Evolutionary conservation across 1,139 yeast genomes (phyloP).

Genomic region (Lizanozyma gosingica): DNA sequence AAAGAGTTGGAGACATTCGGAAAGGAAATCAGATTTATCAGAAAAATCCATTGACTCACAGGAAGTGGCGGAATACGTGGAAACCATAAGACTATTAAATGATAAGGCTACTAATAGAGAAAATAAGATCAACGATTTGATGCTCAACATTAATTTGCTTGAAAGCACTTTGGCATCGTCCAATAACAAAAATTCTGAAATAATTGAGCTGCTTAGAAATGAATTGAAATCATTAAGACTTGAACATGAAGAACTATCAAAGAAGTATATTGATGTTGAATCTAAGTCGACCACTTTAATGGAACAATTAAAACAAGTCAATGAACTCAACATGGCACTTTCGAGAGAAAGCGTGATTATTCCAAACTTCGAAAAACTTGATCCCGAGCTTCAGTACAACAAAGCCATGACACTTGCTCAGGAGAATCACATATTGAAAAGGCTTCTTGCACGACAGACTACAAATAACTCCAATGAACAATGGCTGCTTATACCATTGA

Average conservation of each 20-base stretch:
- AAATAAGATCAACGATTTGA: constrained; percentile 21
- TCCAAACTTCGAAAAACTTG: not conserved
- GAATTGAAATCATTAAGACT: constrained; percentile 11
- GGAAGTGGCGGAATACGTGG: not conserved
- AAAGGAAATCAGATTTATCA: no score
- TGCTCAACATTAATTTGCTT: constrained; percentile 23
- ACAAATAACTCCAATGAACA: not conserved
- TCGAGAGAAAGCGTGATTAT: not conserved
- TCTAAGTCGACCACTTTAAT: not conserved
- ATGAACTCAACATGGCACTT: not conserved
- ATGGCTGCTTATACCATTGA: not conserved
- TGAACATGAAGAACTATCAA: constrained; percentile 9
- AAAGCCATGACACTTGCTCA: not conserved
- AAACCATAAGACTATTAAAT: constrained; percentile 1
- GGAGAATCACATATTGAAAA: not conserved
- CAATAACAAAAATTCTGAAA: constrained; percentile 10
- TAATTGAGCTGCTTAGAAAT: constrained; percentile 10
- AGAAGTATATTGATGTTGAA: constrained; percentile 2
- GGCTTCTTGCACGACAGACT: not conserved
- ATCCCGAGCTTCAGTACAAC: not conserved
- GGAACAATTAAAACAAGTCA: not conserved
- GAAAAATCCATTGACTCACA: no score
- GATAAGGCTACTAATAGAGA: constrained; percentile 14
- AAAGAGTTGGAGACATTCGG: not conserved
- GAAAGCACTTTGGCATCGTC: constrained; percentile 24